These are phyloP conservation scores for Evansstolkia leycettana DNA, from an alignment of 495 filamentous ascomycete species.

Conservation along the genomic window DNA sequence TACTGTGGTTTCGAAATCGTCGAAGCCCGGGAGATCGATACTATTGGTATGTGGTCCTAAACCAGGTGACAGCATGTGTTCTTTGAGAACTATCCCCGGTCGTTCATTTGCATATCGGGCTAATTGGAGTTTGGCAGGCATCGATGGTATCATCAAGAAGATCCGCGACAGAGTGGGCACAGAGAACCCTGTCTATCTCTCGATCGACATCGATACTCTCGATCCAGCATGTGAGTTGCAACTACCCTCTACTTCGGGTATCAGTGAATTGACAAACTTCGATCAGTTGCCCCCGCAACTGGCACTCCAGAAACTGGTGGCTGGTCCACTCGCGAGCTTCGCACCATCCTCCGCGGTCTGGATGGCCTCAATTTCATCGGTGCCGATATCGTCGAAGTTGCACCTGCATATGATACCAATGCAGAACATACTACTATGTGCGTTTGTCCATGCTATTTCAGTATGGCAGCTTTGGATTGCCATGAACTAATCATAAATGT, in stretches of 20 bases:
- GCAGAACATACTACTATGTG: constrained; percentile 54
- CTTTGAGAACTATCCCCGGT: too few species aligned
- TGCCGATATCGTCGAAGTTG: constrained; percentile 68
- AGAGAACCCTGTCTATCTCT: constrained; percentile 65
- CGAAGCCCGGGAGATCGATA: constrained; percentile 74
- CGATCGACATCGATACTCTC: constrained; percentile 79
- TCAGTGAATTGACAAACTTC: background rate
- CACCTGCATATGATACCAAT: constrained; percentile 57
- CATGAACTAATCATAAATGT: background rate
- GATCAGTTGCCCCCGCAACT: constrained; percentile 60
- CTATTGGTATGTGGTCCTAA: constrained; percentile 39
- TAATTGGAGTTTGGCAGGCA: constrained; percentile 14
- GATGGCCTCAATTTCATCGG: constrained; percentile 67
- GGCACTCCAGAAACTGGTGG: constrained; percentile 82
- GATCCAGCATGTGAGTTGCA: constrained; percentile 61
- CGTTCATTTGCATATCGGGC: too few species aligned
- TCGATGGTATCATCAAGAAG: constrained; percentile 57
- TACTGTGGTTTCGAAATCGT: constrained; percentile 73
- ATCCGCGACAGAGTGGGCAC: constrained; percentile 64
- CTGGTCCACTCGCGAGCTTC: constrained; percentile 71
- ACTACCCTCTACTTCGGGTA: background rate
- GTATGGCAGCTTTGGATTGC: background rate
- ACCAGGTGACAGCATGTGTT: too few species aligned
- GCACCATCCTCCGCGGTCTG: constrained; percentile 60
- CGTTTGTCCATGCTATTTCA: constrained; percentile 1